phyloP scores from a whole-genome alignment of 2,329 filamentous ascomycete genomes.

The Colletotrichum nymphaeae region DNA sequence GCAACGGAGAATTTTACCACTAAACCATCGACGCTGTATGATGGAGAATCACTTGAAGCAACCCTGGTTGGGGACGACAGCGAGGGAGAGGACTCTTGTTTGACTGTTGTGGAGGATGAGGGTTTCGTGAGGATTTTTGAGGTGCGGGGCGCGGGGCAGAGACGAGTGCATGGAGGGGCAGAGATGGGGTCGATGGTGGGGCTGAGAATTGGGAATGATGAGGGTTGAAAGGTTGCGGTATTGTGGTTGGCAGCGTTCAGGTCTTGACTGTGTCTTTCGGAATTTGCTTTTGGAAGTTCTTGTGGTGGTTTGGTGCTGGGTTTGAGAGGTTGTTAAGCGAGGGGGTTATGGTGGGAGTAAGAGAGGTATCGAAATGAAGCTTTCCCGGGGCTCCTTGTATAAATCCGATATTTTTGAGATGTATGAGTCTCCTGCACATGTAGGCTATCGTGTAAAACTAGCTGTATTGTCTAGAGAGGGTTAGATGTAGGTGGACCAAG shows the following conservation, averaged over 20 bases:
- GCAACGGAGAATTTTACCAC: constrained; percentile 25
- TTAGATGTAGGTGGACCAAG: too few species aligned
- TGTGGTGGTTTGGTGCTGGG: background rate
- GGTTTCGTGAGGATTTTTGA: background rate
- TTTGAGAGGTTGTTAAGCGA: too few species aligned
- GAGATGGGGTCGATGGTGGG: background rate
- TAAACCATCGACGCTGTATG: constrained; percentile 13
- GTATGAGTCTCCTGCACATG: too few species aligned
- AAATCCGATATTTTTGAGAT: too few species aligned
- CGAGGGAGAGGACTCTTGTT: background rate
- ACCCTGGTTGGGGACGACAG: background rate
- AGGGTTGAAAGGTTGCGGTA: background rate
- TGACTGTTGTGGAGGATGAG: background rate
- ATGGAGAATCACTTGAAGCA: background rate
- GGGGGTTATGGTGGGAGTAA: too few species aligned
- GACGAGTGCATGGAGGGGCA: background rate
- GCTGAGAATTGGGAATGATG: background rate
- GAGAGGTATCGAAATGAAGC: too few species aligned
- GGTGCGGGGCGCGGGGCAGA: background rate
- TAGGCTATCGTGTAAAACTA: too few species aligned
- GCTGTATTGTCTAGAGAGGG: too few species aligned
- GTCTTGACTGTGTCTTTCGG: background rate
- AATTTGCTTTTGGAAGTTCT: background rate
- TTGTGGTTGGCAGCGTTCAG: rapidly evolving
- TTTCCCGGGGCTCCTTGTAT: too few species aligned